phyloP scores from a whole-genome alignment of 305 asterid genomes.

The Solanum chacoense region DNA sequence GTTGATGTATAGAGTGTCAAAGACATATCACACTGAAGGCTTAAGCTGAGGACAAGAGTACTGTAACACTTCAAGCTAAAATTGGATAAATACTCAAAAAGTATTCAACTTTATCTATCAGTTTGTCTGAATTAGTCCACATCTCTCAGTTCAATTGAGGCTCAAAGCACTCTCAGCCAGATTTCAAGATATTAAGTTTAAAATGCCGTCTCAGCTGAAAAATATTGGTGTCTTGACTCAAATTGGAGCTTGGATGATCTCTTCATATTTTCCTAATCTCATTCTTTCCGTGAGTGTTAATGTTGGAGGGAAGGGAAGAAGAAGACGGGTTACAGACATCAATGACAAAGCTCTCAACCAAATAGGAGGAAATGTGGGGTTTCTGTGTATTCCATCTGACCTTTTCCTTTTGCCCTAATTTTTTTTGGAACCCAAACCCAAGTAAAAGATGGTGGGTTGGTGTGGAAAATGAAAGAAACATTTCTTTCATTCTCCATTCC shows the following conservation, averaged over 20 bases:
- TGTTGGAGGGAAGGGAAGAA: background rate
- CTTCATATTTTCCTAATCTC: background rate
- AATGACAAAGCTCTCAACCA: background rate
- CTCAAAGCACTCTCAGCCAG: background rate
- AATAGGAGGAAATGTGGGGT: background rate
- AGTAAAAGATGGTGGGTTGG: background rate
- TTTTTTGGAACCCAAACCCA: background rate
- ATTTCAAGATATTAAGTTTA: background rate
- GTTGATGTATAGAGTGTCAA: background rate
- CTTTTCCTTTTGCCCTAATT: background rate
- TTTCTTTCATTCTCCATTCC: background rate
- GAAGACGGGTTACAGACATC: background rate
- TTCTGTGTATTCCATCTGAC: background rate
- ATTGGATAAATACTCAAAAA: background rate
- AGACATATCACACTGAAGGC: background rate
- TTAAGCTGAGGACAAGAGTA: background rate
- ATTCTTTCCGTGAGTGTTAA: background rate
- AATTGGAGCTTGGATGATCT: background rate
- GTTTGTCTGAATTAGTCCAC: background rate
- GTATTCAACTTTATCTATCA: background rate
- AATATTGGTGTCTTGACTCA: background rate
- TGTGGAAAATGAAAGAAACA: background rate
- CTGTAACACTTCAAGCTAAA: background rate
- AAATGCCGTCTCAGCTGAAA: background rate
- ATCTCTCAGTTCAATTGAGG: background rate